Base-by-base conservation (phyloP, 2,329 filamentous ascomycete genomes). In the Trichoderma polysporum region DNA sequence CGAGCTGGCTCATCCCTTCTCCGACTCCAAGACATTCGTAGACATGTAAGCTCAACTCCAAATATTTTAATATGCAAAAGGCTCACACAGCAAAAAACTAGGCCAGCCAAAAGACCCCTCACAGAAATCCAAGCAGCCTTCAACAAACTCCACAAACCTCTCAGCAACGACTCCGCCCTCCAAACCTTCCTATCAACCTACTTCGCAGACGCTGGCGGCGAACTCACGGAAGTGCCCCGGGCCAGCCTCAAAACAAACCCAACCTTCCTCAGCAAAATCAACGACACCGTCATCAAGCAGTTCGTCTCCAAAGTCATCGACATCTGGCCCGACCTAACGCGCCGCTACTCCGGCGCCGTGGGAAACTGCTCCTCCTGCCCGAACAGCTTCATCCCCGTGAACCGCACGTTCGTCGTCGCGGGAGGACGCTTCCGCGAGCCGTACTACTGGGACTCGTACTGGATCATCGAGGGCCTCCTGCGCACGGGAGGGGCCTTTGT, bases 401-500 rank as follows among this genome's bases (percentile, higher is more conserved):
- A 89, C 72, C 85, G 86, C 66, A 88, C 87, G 3, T 91, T 91
- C 72, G 87, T 91, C n/a, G 84, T 91, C 17, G 88, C 88, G 3
- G 88, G 88, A 13, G 88, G 89, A n/a, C 86, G 89, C 33, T 91
- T 91, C 80, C 82, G 88, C 37, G 89, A 91, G 76, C 84, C 87
- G 1, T 91, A 91, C 74, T 91, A 91, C 75, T 91, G 88, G 88
- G 88, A 91, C 75, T 88, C 86, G 35, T 90, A 85, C 78, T 90
- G 87, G 88, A 89, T 90, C 57, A 71, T 91, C 54, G 85, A 89
- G 76, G 89, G 89, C 27, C 80, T 91, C 27, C 77, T 91, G 37
- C 84, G 88, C 54, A 90, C 88, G 0, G 84, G 86, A 17, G 89
- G 88, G 41, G 83, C 84, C 52, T 91, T 90, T 69, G 84, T 84